phyloP scores from a whole-genome alignment of 805 yeast species.

The Komagataella mondaviorum region DNA sequence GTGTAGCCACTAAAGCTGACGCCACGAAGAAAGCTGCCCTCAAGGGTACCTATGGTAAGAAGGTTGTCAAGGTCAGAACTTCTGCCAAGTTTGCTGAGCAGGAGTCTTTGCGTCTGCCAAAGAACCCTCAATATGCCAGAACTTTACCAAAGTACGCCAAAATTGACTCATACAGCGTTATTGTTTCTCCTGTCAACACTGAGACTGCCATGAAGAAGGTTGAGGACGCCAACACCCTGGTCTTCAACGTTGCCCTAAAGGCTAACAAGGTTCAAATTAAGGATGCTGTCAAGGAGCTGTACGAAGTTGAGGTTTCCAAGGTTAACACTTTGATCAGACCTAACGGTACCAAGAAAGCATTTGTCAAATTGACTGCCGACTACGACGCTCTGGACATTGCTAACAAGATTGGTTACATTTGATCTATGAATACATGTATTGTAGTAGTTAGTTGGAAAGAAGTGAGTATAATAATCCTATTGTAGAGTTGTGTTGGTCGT shows the following conservation, averaged over 20 bases:
- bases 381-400: slow-evolving; percentile 99
- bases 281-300: slow-evolving; percentile 95
- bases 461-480: neutral
- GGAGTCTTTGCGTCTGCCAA: slow-evolving; percentile 88
- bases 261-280: slow-evolving; percentile 98
- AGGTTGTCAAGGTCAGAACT: slow-evolving; percentile 89
- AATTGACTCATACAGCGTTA: slow-evolving; percentile 89
- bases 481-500: neutral
- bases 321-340: slow-evolving; percentile 98
- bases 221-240: slow-evolving; percentile 98
- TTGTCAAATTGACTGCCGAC: slow-evolving; percentile 97
- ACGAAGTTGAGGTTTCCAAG: slow-evolving; percentile 87
- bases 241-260: slow-evolving; percentile 94
- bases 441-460: neutral
- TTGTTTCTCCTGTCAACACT: slow-evolving; percentile 90
- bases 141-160: slow-evolving; percentile 96
- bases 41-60: slow-evolving; percentile 90
- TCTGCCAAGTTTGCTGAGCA: slow-evolving; percentile 93
- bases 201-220: slow-evolving; percentile 99
- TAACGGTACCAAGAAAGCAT: slow-evolving; percentile 99
- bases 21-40: slow-evolving; percentile 98
- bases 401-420: slow-evolving; percentile 98
- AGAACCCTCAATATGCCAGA: slow-evolving; percentile 93
- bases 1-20: slow-evolving; percentile 67
- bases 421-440: slow-evolving; percentile 18